Evolutionary conservation across 2,329 filamentous ascomycete species (phyloP).

Genomic region (Alternaria triticina): DNA sequence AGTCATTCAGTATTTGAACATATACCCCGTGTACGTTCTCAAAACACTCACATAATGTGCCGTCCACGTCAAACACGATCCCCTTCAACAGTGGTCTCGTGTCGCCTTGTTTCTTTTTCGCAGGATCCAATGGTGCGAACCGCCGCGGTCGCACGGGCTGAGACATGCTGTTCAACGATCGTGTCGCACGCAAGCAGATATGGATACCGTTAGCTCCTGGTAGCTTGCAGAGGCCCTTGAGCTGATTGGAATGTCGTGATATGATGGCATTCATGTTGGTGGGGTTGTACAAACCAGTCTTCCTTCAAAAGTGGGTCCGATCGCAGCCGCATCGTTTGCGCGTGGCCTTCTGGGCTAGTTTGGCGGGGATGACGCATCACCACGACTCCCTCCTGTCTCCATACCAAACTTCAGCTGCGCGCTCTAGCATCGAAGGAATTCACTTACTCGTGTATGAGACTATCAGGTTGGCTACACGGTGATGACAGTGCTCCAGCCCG

Average conservation of each 20-base stretch:
- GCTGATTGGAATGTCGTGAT: constrained; percentile 1
- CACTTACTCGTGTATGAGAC: not conserved
- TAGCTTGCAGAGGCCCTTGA: not conserved
- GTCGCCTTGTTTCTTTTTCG: constrained; percentile 31
- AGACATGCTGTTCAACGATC: constrained; percentile 19
- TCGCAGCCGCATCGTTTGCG: constrained; percentile 2
- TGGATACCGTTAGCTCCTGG: not conserved
- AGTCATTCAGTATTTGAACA: constrained; percentile 7
- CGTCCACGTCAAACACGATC: constrained; percentile 91
- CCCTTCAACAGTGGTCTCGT: constrained; percentile 59
- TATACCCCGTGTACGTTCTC: not conserved
- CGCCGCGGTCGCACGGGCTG: constrained; percentile 45
- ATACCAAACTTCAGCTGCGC: not conserved
- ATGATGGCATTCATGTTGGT: constrained; percentile 11
- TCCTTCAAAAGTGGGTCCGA: constrained; percentile 7
- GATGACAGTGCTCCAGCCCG: not conserved
- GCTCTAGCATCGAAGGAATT: not conserved
- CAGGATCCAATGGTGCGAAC: constrained; percentile 59
- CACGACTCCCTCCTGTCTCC: not conserved
- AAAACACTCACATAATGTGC: constrained; percentile 77
- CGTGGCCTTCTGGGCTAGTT: not conserved
- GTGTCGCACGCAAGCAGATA: not conserved
- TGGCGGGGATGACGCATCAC: constrained; percentile 1
- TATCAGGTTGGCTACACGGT: not conserved
- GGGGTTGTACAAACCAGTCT: constrained; percentile 2